phyloP scores from a whole-genome alignment of 495 filamentous ascomycete genomes.

The Talaromyces nanjingensis region DNA sequence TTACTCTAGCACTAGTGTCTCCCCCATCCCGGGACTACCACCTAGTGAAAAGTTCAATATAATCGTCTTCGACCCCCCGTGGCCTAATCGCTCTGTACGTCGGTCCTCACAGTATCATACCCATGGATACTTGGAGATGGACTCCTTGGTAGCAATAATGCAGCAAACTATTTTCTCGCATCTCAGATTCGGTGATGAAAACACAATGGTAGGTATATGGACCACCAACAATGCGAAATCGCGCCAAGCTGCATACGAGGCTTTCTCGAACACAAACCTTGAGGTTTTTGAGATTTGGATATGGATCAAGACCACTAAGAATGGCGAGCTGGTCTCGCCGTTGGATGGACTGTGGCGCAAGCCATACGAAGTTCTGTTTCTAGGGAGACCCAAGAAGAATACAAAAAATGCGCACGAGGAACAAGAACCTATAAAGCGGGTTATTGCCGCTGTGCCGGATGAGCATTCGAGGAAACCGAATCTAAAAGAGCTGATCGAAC shows the following conservation, averaged over 20 bases:
- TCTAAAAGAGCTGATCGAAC: constrained; percentile 50
- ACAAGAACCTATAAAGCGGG: constrained; percentile 29
- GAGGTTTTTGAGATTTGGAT: constrained; percentile 73
- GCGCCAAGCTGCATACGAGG: constrained; percentile 49
- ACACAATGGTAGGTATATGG: constrained; percentile 63
- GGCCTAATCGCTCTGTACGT: constrained; percentile 82
- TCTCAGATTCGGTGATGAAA: constrained; percentile 11
- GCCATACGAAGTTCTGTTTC: constrained; percentile 77
- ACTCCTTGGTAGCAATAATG: constrained; percentile 21
- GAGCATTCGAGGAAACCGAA: constrained; percentile 87
- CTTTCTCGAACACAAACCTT: constrained; percentile 58
- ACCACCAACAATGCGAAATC: constrained; percentile 71
- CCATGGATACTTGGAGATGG: constrained; percentile 30
- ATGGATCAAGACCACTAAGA: constrained; percentile 76
- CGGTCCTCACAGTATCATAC: constrained; percentile 61
- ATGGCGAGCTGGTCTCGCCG: constrained; percentile 62
- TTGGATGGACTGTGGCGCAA: constrained; percentile 69
- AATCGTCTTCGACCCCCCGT: constrained; percentile 85
- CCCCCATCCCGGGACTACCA: constrained; percentile 23
- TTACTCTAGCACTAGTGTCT: constrained; percentile 16
- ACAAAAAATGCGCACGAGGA: neutral
- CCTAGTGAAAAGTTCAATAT: constrained; percentile 55
- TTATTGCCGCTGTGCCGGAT: constrained; percentile 79
- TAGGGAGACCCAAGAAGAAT: constrained; percentile 45
- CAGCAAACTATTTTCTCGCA: constrained; percentile 24